These are phyloP conservation scores for Cardamine occulta DNA, from an alignment of 345 rosid species.

Conservation along the genomic window DNA sequence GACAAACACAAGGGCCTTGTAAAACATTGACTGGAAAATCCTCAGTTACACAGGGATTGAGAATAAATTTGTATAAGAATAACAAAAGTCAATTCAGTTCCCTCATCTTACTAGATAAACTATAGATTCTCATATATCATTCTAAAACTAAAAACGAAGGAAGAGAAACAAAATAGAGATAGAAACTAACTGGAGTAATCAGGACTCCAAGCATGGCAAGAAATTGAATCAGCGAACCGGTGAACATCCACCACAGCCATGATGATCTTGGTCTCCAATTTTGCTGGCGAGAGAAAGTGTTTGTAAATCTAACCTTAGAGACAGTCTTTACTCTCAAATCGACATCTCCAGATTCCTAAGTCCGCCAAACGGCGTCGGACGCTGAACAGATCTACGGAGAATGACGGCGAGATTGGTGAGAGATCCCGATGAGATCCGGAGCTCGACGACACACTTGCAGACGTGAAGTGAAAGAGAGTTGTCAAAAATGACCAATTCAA, in stretches of 20 bases:
- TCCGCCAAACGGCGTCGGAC: background rate
- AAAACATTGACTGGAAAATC: background rate
- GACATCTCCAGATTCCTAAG: too few relatives aligned
- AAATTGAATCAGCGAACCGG: conserved; percentile 83
- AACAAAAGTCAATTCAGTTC: background rate
- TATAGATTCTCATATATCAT: background rate
- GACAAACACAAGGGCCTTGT: conserved; percentile 1
- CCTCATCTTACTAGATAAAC: background rate
- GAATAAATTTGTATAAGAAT: background rate
- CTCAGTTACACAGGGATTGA: background rate
- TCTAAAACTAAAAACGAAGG: background rate
- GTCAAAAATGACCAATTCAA: conserved; percentile 23
- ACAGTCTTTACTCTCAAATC: background rate
- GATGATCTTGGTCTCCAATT: background rate
- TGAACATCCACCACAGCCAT: conserved; percentile 83
- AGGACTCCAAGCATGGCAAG: conserved; percentile 98
- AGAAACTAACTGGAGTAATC: conserved; percentile 69
- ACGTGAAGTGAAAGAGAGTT: conserved; percentile 38
- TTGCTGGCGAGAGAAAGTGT: background rate
- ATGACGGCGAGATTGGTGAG: conserved; percentile 22
- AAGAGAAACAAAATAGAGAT: background rate
- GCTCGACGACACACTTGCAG: conserved; percentile 28
- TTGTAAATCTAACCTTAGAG: conserved; percentile 4
- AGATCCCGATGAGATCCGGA: conserved; percentile 40
- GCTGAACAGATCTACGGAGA: conserved; percentile 8